phyloP scores from a whole-genome alignment of 805 yeast species.

The Candida vaughaniae region DNA sequence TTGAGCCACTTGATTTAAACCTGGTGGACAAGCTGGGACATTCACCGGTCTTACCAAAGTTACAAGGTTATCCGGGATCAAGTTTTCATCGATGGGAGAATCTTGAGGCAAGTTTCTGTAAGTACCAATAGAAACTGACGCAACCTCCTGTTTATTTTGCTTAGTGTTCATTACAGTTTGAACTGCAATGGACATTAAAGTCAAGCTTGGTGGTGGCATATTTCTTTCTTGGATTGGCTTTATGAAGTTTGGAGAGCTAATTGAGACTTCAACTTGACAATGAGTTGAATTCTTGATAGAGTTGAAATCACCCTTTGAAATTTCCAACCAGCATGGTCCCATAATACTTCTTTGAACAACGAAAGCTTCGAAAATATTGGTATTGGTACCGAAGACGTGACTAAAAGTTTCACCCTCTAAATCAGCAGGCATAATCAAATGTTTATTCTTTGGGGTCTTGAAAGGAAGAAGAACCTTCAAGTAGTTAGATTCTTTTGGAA shows the following conservation, averaged over 20 bases:
- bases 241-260: slow-evolving; percentile 48
- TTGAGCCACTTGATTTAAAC: slow-evolving; percentile 60
- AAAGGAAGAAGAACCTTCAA: slow-evolving; percentile 76
- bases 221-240: slow-evolving; percentile 39
- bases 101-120: slow-evolving; percentile 73
- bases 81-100: slow-evolving; percentile 61
- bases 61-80: slow-evolving; percentile 58
- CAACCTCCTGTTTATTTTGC: slow-evolving; percentile 80
- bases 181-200: slow-evolving; percentile 70
- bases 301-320: slow-evolving; percentile 60
- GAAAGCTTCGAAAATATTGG: slow-evolving; percentile 80
- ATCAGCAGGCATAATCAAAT: slow-evolving; percentile 55
- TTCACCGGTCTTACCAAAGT: slow-evolving; percentile 84
- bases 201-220: slow-evolving; percentile 61
- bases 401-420: slow-evolving; percentile 73
- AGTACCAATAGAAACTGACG: slow-evolving; percentile 75
- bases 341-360: slow-evolving; percentile 78
- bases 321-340: slow-evolving; percentile 98
- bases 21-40: slow-evolving; percentile 66
- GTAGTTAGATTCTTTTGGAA: slow-evolving; percentile 80
- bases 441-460: slow-evolving; percentile 55
- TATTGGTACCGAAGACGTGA: slow-evolving; percentile 75
- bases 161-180: slow-evolving; percentile 78
- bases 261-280: slow-evolving; percentile 73
- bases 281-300: slow-evolving; percentile 67